A percentile compares a stretch with the other conserved stretches of the same genome.
These are phyloP conservation scores for Geotrichum macrosporum DNA, from an alignment of 1,139 yeast genomes.

Conservation along the genomic window DNA sequence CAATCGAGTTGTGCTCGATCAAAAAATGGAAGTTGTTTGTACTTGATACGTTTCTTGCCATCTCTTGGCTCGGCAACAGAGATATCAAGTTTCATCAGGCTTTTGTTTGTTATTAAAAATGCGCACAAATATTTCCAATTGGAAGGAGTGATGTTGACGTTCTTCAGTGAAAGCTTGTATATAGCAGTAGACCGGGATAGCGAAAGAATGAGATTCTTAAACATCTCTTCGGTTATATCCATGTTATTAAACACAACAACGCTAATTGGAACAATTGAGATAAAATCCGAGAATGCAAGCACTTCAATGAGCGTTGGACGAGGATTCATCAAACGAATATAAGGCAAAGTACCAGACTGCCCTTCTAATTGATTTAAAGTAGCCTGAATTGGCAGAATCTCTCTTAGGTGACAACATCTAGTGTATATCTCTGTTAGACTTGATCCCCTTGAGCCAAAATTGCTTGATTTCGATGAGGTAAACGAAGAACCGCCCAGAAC, in stretches of 20 bases:
- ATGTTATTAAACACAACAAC: constrained; percentile 81
- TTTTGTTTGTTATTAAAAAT: constrained; percentile 55
- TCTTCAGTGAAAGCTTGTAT: constrained; percentile 70
- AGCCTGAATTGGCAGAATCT: constrained; percentile 88
- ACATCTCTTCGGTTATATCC: constrained; percentile 73
- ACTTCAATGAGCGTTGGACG: constrained; percentile 87
- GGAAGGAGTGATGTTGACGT: constrained; percentile 62
- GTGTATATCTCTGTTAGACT: constrained; percentile 72
- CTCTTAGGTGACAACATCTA: constrained; percentile 87
- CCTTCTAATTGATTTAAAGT: constrained; percentile 78
- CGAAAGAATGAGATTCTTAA: constrained; percentile 55
- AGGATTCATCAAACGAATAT: constrained; percentile 76
- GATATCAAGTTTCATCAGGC: constrained; percentile 61
- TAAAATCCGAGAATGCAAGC: constrained; percentile 80
- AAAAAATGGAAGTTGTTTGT: constrained; percentile 27
- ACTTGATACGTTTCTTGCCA: constrained; percentile 19
- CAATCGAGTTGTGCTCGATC: constrained; percentile 72
- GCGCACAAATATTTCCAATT: constrained; percentile 79
- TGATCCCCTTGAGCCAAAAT: constrained; percentile 38
- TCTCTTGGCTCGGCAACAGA: constrained; percentile 17
- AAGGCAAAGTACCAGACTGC: constrained; percentile 68
- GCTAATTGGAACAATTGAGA: constrained; percentile 76
- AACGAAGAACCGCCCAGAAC: not conserved
- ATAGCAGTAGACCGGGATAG: constrained; percentile 58
- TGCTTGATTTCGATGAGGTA: not conserved